Evolutionary conservation across 2,329 filamentous ascomycete species (phyloP), one percentile per base, ranked within the genome.

Genomic region (Thielaviopsis punctulata): DNA sequence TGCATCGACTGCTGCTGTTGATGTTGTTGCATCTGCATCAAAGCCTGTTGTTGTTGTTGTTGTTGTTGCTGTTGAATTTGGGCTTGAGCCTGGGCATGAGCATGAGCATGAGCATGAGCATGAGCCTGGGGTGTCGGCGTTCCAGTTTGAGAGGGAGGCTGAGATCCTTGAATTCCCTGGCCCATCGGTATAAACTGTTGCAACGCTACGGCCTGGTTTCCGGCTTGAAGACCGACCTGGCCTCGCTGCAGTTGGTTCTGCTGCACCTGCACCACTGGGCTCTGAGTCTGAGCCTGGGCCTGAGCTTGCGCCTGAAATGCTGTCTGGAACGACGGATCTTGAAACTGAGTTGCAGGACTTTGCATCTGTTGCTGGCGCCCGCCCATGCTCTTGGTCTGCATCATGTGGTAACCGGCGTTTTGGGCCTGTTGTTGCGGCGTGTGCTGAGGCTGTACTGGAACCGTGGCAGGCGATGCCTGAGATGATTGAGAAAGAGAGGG

Each of bases 11-110:
- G 55, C 53, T 57, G 51, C 53, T 60, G 55, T 45, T 54, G 56
- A 23, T 57, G 60, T 45, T 60, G 58, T 15, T 52, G 49, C 33
- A 43, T 27, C n/a, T n/a, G n/a, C n/a, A n/a, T n/a, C n/a, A n/a
- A n/a, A n/a, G n/a, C n/a, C n/a, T n/a, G n/a, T n/a, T n/a, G n/a
- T 24, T 48, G 49, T 33, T 9, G 33, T 24, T 51, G 49, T n/a
- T 51, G 49, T 22, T 54, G 48, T n/a, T 41, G 48, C 30, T 55
- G 55, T 24, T 51, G 53, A n/a, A 48, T 21, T 41, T 52, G 53
- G 5, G 33, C 24, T 24, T 27, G 43, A 13, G 41, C 49, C 43
- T 53, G 44, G 15, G 22, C n/a, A 9, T 48, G 49, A 12, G 18
- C 2, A 12, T 47, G 47, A 5, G 24, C 27, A 15, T 49, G 45